Evolutionary conservation across 1,139 yeast genomes (phyloP), one percentile per base, ranked within the genome.

Genomic region (Blastobotrys malaysiensis): DNA sequence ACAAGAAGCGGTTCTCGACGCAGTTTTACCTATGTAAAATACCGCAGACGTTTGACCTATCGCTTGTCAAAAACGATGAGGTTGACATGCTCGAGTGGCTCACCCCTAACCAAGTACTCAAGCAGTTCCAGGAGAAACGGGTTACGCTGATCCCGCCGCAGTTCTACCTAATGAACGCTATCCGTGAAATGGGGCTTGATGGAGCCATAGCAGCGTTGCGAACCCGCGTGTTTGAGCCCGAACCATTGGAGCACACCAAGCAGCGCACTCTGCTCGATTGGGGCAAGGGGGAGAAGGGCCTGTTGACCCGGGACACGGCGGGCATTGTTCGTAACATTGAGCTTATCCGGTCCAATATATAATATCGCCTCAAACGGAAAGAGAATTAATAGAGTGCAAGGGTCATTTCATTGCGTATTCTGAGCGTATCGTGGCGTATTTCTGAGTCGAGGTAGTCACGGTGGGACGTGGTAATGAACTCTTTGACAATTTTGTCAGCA

Each of bases 91-190:
- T 69, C 11, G 69, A 67, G 39, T 69, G 73, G 73, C 49, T 67
- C 27, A 58, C 63, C 1, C 69, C 72, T 1, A 46, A 51, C 2
- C 60, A 64, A 31, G 66, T 65, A 3, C 53, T 68, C 27, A 56
- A 49, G 9, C 53, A 50, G 46, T 68, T 65, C 55, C 22, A 52
- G 9, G 43, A 48, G 4, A 65, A 67, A 11, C 49, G 59, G n/a
- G 56, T 69, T 36, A 52, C 59, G 4, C 55, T 69, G 43, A 63
- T 65, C 62, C 72, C 72, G 1, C 72, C 72, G 1, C 72, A 69
- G 55, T 69, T 60, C 55, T 68, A 65, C 50, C 52, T 68, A 14
- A 51, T 65, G 53, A 59, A 59, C n/a, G 57, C 59, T 2, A 48
- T 68, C 24, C 50, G 43, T 3, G 59, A 62, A 22, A 26, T 49